Evolutionary conservation across 345 rosid genomes (phyloP).

Genomic region (Arabidopsis suecica): DNA sequence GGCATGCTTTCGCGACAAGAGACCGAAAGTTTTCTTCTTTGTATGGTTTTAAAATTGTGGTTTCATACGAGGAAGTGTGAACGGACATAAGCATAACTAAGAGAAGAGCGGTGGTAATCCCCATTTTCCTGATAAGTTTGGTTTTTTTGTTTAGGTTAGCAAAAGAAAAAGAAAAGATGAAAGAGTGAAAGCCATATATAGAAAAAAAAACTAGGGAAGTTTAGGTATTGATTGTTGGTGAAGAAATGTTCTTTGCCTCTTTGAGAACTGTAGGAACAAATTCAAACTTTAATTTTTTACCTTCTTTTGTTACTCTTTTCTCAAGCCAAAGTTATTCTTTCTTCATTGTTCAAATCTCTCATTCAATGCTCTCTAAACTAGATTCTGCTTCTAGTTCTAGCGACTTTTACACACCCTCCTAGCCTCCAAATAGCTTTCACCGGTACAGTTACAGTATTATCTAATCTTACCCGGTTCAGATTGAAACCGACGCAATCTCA

Average conservation of each 20-base stretch:
- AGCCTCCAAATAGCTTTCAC: conserved; percentile 1
- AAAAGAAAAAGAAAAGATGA: conserved; percentile 11
- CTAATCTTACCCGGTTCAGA: background rate
- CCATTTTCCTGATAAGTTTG: conserved; percentile 48
- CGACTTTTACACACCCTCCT: background rate
- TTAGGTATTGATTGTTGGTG: conserved; percentile 54
- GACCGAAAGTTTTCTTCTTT: conserved; percentile 48
- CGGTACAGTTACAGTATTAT: background rate
- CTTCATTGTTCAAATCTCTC: conserved; percentile 30
- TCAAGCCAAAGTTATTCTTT: conserved; percentile 58
- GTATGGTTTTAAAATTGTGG: conserved; percentile 34
- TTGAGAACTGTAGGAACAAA: conserved; percentile 42
- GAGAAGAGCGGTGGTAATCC: conserved; percentile 42
- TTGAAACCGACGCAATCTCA: background rate
- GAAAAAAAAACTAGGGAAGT: conserved; percentile 17
- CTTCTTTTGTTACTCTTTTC: conserved; percentile 49
- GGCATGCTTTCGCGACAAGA: conserved; percentile 58
- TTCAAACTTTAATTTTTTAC: conserved; percentile 45
- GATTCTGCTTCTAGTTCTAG: conserved; percentile 41
- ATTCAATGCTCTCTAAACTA: conserved; percentile 16
- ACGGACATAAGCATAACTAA: conserved; percentile 47
- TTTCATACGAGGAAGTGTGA: conserved; percentile 45
- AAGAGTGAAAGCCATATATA: conserved; percentile 13
- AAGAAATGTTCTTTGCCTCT: conserved; percentile 56
- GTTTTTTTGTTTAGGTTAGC: conserved; percentile 29